phyloP scores from a whole-genome alignment of 1,139 yeast genomes.

The Geotrichum fermentans region DNA sequence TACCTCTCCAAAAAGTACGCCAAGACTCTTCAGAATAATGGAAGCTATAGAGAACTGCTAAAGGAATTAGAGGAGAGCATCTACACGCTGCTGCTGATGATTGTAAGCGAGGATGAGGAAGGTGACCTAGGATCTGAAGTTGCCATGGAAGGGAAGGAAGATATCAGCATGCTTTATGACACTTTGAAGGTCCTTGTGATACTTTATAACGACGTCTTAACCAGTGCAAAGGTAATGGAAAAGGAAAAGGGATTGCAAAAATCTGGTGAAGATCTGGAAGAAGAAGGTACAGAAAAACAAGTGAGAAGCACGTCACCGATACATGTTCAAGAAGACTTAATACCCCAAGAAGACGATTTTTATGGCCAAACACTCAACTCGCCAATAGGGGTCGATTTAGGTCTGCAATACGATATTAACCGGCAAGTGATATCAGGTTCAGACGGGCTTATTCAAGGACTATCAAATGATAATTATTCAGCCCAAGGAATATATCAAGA shows the following conservation, averaged over 20 bases:
- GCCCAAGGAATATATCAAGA: background rate
- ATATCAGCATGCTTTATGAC: constrained; percentile 8
- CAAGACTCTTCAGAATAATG: background rate
- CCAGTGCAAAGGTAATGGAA: background rate
- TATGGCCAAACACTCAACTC: background rate
- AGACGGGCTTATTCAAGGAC: background rate
- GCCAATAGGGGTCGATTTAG: constrained; percentile 1
- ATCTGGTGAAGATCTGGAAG: background rate
- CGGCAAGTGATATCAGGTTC: background rate
- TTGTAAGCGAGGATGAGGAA: constrained; percentile 11
- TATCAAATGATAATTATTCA: background rate
- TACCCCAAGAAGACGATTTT: background rate
- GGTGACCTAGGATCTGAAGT: constrained; percentile 8
- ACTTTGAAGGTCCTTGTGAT: constrained; percentile 8
- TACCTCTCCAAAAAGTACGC: constrained; percentile 10
- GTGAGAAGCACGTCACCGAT: background rate
- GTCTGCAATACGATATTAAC: constrained; percentile 2
- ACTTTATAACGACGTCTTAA: constrained; percentile 2
- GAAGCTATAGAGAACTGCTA: background rate
- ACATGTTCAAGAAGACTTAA: background rate
- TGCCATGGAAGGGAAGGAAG: constrained; percentile 15
- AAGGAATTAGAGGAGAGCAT: constrained; percentile 12
- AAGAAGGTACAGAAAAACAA: background rate
- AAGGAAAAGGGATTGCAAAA: background rate
- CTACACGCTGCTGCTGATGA: constrained; percentile 6